Conservation (phyloP, 208 protist species). For the Angomonas ambiguus region DNA sequence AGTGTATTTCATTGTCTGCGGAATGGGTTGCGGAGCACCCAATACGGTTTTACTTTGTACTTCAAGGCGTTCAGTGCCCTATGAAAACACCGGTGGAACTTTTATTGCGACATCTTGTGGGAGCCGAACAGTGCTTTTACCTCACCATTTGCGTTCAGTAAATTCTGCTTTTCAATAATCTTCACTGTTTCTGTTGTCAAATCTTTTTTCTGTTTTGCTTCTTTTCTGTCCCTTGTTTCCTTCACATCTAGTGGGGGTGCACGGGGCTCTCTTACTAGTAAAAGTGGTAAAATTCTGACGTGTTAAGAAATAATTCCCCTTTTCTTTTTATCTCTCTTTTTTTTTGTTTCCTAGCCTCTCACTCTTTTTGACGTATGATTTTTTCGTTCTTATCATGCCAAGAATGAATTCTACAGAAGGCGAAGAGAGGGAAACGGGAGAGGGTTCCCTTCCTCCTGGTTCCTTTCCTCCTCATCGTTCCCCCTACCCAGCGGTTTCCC, state of each 20-base stretch:
- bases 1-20: neutral
- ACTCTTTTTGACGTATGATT: too few species aligned
- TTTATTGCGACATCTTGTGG: neutral
- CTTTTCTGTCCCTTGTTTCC: neutral
- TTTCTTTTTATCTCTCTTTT: neutral
- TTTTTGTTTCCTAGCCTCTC: neutral
- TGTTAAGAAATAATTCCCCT: neutral
- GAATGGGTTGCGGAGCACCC: neutral
- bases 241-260: neutral
- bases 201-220: conserved; percentile 3
- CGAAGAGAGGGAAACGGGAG: too few species aligned
- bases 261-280: neutral
- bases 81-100: neutral
- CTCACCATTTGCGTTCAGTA: neutral
- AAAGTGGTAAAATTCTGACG: too few species aligned
- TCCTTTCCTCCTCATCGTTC: too few species aligned
- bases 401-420: too few species aligned
- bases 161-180: neutral
- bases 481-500: neutral
- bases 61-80: neutral
- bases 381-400: too few species aligned
- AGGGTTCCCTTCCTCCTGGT: too few species aligned
- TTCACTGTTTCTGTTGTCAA: conserved; percentile 8
- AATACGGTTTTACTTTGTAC: neutral
- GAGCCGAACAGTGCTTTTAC: neutral